Conservation (phyloP, 331 rosid species). For the Arachis monticola region DNA sequence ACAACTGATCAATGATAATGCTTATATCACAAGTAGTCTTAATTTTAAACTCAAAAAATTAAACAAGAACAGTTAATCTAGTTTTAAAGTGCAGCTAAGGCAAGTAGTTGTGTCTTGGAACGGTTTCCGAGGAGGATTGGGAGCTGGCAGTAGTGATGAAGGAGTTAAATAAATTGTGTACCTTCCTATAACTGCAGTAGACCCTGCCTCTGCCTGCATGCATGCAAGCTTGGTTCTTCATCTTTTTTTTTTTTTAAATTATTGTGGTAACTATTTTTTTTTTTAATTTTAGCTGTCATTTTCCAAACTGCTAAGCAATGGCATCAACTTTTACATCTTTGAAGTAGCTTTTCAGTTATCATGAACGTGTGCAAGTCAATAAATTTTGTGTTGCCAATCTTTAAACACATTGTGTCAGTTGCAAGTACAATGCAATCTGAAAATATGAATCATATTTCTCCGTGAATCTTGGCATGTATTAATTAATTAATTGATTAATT, state of each 20-base stretch:
- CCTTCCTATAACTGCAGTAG: background rate
- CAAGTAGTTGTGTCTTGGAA: conserved; percentile 16
- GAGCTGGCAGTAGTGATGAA: conserved; percentile 45
- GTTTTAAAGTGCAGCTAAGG: background rate
- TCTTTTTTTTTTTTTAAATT: background rate
- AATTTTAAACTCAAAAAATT: background rate
- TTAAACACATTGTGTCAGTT: background rate
- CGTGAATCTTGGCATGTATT: background rate
- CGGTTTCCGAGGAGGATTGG: conserved; percentile 55
- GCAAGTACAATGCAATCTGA: background rate
- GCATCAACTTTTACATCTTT: conserved; percentile 34
- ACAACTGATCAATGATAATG: too few relatives aligned
- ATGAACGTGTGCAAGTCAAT: conserved; percentile 36
- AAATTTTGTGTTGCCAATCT: conserved; percentile 12
- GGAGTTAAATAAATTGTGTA: conserved; percentile 1
- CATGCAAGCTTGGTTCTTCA: conserved; percentile 17
- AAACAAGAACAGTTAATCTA: background rate
- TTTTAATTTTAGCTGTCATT: conserved; percentile 9
- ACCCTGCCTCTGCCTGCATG: too few relatives aligned
- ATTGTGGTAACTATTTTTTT: background rate
- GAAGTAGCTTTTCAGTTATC: conserved; percentile 39
- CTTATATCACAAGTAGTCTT: too few relatives aligned
- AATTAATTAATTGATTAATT: background rate
- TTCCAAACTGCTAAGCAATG: conserved; percentile 28
- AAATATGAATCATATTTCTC: conserved; percentile 3